A percentile compares a stretch with the other conserved stretches of the same genome.
Conservation (phyloP, 2,329 filamentous ascomycete species). For the Setomelanomma holmii region DNA sequence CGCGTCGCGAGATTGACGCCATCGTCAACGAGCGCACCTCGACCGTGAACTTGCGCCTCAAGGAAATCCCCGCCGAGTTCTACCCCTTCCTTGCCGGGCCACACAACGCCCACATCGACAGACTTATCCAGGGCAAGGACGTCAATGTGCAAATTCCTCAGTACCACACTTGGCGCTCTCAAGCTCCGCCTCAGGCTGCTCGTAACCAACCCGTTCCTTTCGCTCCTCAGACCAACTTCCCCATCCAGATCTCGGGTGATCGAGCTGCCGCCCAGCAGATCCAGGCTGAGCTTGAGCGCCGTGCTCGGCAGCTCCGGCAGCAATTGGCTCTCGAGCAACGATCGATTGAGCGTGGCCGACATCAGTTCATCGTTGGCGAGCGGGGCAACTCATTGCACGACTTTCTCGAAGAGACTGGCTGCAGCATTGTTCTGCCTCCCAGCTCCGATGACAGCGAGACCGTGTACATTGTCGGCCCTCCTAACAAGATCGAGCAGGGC, state of each 20-base stretch:
- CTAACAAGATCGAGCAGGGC: slow-evolving; percentile 74
- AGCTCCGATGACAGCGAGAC: slow-evolving; percentile 79
- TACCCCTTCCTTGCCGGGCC: slow-evolving; percentile 93
- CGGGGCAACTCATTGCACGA: slow-evolving; percentile 80
- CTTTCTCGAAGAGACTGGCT: slow-evolving; percentile 90
- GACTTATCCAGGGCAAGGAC: slow-evolving; percentile 75
- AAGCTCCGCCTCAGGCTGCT: slow-evolving; percentile 69
- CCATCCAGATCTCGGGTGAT: slow-evolving; percentile 87
- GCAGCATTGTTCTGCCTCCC: slow-evolving; percentile 81
- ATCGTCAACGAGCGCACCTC: slow-evolving; percentile 88
- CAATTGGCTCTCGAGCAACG: slow-evolving; percentile 80
- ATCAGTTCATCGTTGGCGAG: slow-evolving; percentile 94
- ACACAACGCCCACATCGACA: slow-evolving; percentile 70
- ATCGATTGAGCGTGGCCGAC: slow-evolving; percentile 82
- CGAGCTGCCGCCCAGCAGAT: slow-evolving; percentile 81
- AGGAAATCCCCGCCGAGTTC: slow-evolving; percentile 86
- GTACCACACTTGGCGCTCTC: slow-evolving; percentile 75
- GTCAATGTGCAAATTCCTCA: slow-evolving; percentile 83
- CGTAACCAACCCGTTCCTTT: slow-evolving; percentile 74
- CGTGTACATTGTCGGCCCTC: slow-evolving; percentile 83
- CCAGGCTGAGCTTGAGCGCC: slow-evolving; percentile 79
- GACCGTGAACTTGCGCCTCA: slow-evolving; percentile 81
- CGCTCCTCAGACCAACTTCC: slow-evolving; percentile 72
- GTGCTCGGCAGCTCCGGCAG: slow-evolving; percentile 76
- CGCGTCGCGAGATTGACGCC: slow-evolving; percentile 80